These are phyloP conservation scores for Calycina herbarum DNA, from an alignment of 2,329 filamentous ascomycete species.

Conservation along the genomic window DNA sequence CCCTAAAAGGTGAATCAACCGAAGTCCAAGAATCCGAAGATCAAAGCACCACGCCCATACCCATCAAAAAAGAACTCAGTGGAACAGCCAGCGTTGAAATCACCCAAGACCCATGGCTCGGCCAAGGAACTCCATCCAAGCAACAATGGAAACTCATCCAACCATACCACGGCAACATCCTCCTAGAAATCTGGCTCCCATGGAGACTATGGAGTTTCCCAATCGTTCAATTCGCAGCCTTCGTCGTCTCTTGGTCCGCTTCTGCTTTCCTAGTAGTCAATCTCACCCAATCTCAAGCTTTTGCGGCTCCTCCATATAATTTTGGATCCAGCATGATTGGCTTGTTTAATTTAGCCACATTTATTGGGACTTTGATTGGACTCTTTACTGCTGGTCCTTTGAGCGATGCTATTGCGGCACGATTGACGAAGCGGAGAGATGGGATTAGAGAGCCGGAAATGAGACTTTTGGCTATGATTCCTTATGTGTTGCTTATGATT, in stretches of 20 bases:
- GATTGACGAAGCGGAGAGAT: conserved; percentile 35
- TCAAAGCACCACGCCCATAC: neutral
- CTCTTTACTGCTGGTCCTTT: conserved; percentile 50
- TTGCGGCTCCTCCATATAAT: conserved; percentile 33
- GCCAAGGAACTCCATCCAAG: conserved; percentile 54
- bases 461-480: conserved; percentile 38
- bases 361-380: conserved; percentile 48
- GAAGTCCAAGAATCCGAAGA: neutral
- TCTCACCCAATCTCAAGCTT: conserved; percentile 51
- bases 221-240: conserved; percentile 62
- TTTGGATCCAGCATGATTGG: conserved; percentile 45
- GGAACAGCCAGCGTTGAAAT: conserved; percentile 27
- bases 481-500: conserved; percentile 42
- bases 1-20: conserved; percentile 16
- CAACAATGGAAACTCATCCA: conserved; percentile 57
- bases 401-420: conserved; percentile 39
- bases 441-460: conserved; percentile 42
- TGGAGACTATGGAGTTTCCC: conserved; percentile 63
- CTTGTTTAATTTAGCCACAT: conserved; percentile 51
- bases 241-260: conserved; percentile 61
- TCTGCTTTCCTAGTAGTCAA: conserved; percentile 58
- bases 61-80: conserved; percentile 26
- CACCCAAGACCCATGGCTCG: conserved; percentile 54
- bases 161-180: conserved; percentile 43
- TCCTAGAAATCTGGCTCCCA: conserved; percentile 58